A percentile compares a stretch with the other conserved stretches of the same genome.
Evolutionary conservation across 2,329 filamentous ascomycete genomes (phyloP).

Genomic region (Fusarium sp.): DNA sequence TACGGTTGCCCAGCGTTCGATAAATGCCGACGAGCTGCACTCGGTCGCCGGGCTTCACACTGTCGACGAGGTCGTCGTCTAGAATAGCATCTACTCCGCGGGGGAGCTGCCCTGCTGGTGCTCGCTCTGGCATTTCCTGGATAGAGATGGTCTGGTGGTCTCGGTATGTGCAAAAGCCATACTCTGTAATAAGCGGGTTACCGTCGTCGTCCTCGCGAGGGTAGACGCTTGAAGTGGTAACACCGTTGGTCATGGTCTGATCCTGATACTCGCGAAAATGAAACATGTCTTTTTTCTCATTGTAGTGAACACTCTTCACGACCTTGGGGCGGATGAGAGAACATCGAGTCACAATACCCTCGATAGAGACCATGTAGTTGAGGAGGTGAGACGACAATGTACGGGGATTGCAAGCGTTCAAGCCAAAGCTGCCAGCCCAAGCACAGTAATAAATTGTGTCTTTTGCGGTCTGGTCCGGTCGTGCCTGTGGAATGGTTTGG

Average conservation of each 20-base stretch:
- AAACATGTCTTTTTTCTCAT: slow-evolving; percentile 85
- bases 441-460: slow-evolving; percentile 95
- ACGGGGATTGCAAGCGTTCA: slow-evolving; percentile 93
- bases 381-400: slow-evolving; percentile 89
- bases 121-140: slow-evolving; percentile 98
- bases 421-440: slow-evolving; percentile 95
- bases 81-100: slow-evolving; percentile 95
- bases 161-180: slow-evolving; percentile 93
- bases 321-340: slow-evolving; percentile 96
- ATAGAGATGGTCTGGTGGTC: slow-evolving; percentile 98
- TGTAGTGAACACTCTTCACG: slow-evolving; percentile 98
- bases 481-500: slow-evolving; percentile 77
- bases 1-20: slow-evolving; percentile 92
- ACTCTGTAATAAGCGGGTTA: slow-evolving; percentile 92
- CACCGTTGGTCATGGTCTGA: slow-evolving; percentile 95
- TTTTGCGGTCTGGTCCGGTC: slow-evolving; percentile 77
- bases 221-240: slow-evolving; percentile 90
- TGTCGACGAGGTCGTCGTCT: slow-evolving; percentile 95
- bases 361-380: slow-evolving; percentile 96
- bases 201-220: slow-evolving; percentile 93
- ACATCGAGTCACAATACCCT: slow-evolving; percentile 97
- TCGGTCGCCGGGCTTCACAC: slow-evolving; percentile 92
- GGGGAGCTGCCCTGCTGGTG: slow-evolving; percentile 93
- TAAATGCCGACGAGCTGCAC: slow-evolving; percentile 98
- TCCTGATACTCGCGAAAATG: slow-evolving; percentile 91